Evolutionary conservation across 1,284 basidiomycete genomes (phyloP), one percentile per base, ranked within the genome.

Genomic region (Ustilago nuda): DNA sequence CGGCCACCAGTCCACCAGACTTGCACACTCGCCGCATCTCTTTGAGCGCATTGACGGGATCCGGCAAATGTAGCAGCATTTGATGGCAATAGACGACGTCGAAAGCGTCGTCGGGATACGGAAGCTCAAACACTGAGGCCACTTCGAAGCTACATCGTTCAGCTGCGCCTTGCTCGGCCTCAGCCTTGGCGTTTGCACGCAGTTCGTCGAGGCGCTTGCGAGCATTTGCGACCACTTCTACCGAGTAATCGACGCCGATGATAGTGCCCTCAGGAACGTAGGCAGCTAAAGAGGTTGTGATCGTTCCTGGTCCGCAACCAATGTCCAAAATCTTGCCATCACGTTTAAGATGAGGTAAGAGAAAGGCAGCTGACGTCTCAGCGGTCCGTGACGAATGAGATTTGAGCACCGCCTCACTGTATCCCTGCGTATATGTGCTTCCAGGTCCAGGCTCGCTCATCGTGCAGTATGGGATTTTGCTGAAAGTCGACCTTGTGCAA

Each of bases 21-120:
- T 66, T 76, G 59, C 73, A 76, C 2, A 76, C 73, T 9, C 73
- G 50, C 2, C 66, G 61, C 73, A 76, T 76, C 51, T 76, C 68
- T 23, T 52, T 55, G 11, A 76, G 56, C 27, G 73, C 73, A 17
- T 56, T 27, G 2, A 62, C 56, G 1, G 68, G 61, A 2, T 66
- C n/a, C 7, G 65, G 61, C 13, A 76, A 57, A 36, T 76, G 73
- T 17, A 76, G 37, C 19, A 76, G 66, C 61, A 76, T 57, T 36
- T 76, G 73, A 50, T 76, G 73, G 30, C 64, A 62, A 30, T 68
- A 68, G 0, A 76, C 69, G 3, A 76, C 60, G 37, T 76, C 73
- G 23, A 76, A 76, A 3, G 54, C 27, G 3, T 65, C 66, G 45
- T 72, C 68, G 0, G 48, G 17, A 23, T 61, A 72, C 2, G 73